phyloP scores from a whole-genome alignment of 805 yeast genomes.

The Blastobotrys chiropterorum region DNA sequence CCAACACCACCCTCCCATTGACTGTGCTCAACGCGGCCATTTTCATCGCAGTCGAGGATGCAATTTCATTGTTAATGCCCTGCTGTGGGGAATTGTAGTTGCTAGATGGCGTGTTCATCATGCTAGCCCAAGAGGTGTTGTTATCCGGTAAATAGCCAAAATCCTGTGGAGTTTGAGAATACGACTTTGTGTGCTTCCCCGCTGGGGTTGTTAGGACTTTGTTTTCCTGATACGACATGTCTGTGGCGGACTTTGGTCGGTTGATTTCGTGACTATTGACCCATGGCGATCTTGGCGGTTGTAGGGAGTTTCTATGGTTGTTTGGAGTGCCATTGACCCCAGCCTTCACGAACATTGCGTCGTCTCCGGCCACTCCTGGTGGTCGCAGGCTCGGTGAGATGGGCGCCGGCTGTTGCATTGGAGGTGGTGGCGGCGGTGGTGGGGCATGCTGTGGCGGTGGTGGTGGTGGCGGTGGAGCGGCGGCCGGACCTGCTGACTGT shows the following conservation, averaged over 20 bases:
- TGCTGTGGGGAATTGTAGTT: conserved; percentile 7
- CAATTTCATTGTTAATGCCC: conserved; percentile 25
- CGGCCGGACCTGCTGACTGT: no score
- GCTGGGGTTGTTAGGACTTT: conserved; percentile 3
- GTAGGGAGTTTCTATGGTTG: background rate
- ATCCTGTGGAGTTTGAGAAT: conserved; percentile 1
- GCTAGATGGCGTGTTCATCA: conserved; percentile 25
- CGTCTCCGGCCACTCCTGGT: background rate
- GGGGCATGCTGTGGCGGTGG: conserved; percentile 5
- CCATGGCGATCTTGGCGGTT: conserved; percentile 7
- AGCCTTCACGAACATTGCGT: background rate
- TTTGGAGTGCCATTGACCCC: background rate
- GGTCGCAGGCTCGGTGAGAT: background rate
- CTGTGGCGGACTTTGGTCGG: conserved; percentile 25
- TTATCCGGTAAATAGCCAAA: conserved; percentile 15
- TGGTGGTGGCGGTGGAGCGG: conserved; percentile 8
- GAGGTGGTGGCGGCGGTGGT: background rate
- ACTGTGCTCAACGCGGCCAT: conserved; percentile 64
- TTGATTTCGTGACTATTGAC: conserved; percentile 9
- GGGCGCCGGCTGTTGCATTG: background rate
- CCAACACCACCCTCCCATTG: conserved; percentile 36
- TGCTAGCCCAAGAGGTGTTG: conserved; percentile 26
- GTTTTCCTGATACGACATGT: background rate
- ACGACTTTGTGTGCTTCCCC: background rate
- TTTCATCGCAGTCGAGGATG: conserved; percentile 42